Conservation (phyloP, 208 protist species). For the Acanthamoeba sp. region DNA sequence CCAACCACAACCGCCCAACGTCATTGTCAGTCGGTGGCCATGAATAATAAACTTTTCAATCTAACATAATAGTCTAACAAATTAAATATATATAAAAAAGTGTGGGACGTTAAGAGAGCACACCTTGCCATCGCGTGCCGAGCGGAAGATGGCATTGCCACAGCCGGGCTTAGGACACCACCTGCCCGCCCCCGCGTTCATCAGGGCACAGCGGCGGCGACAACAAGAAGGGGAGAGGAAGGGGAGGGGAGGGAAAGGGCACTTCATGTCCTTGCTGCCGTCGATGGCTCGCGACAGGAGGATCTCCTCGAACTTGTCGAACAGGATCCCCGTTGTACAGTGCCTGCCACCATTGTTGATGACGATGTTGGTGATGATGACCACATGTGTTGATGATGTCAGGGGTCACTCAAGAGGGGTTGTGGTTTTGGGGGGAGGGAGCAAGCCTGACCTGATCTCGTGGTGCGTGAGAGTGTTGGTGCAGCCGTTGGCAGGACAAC, state of each 20-base stretch:
- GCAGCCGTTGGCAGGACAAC: not conserved
- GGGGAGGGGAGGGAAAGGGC: no score
- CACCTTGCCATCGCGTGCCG: not conserved
- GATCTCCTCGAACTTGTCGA: not conserved
- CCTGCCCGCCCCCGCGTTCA: no score
- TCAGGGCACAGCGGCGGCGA: no score
- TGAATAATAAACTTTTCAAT: no score
- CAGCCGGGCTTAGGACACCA: conserved; percentile 8
- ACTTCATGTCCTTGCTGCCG: not conserved
- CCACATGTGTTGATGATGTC: no score
- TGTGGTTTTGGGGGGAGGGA: not conserved
- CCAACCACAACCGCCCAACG: not conserved
- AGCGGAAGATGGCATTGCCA: conserved; percentile 9
- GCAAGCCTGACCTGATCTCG: not conserved
- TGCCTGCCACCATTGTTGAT: no score
- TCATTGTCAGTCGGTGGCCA: no score
- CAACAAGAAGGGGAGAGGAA: no score
- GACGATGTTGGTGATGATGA: no score
- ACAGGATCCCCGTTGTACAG: not conserved
- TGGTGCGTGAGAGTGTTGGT: not conserved
- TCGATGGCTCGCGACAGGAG: not conserved
- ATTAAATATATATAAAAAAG: not conserved
- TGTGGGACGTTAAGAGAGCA: no score
- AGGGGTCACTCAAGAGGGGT: no score
- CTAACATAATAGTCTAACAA: no score